Conservation (phyloP, 352 stramenopile species). For the Globisporangium barbulae region DNA sequence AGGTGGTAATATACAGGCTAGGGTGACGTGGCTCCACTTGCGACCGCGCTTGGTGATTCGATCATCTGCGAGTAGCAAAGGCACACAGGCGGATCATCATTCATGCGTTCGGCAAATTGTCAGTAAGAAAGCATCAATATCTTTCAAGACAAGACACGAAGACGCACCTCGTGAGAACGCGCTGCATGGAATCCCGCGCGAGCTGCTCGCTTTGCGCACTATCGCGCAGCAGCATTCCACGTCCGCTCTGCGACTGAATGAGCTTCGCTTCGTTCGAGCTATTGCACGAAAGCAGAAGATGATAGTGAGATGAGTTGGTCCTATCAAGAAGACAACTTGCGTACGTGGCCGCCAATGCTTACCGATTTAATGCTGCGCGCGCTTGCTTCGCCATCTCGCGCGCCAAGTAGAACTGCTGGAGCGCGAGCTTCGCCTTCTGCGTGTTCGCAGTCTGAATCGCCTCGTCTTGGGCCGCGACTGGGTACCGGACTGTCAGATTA, state of each 20-base stretch:
- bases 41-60: no score
- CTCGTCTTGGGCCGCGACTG: conserved; percentile 16
- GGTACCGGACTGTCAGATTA: conserved; percentile 16
- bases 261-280: conserved; percentile 21
- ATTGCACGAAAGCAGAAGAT: not conserved
- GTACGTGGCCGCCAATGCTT: not conserved
- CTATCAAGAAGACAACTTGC: not conserved
- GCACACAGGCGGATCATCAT: no score
- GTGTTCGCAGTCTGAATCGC: conserved; percentile 20
- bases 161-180: conserved; percentile 1
- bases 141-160: not conserved
- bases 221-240: not conserved
- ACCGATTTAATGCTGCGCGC: conserved; percentile 26
- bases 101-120: no score
- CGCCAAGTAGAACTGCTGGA: conserved; percentile 25
- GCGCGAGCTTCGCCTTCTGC: conserved; percentile 13
- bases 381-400: conserved; percentile 18
- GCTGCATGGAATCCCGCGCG: not conserved
- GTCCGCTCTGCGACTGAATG: conserved; percentile 21
- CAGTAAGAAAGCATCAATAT: no score
- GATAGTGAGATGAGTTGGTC: not conserved
- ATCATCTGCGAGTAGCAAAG: no score
- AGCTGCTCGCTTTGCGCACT: not conserved
- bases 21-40: no score
- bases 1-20: no score